phyloP scores from a whole-genome alignment of 495 filamentous ascomycete species.

The Podospora australis region DNA sequence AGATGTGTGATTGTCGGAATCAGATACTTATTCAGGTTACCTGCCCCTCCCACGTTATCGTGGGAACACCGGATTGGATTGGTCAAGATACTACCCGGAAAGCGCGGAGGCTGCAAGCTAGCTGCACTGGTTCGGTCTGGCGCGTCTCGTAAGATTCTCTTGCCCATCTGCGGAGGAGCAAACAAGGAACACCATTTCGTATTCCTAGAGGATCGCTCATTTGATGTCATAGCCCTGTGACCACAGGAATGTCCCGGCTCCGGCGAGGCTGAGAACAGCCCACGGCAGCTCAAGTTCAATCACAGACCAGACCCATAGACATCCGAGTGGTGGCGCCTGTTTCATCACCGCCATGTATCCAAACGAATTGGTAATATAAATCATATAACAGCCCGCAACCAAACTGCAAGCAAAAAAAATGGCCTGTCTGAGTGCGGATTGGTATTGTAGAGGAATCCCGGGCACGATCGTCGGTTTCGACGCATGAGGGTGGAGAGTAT shows the following conservation, averaged over 20 bases:
- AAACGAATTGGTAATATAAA: slow-evolving; percentile 69
- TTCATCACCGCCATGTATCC: slow-evolving; percentile 90
- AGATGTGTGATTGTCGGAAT: not conserved
- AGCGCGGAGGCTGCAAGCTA: not conserved
- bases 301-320: slow-evolving; percentile 89
- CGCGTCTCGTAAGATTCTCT: too few species aligned
- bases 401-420: slow-evolving; percentile 54
- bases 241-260: slow-evolving; percentile 60
- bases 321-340: slow-evolving; percentile 78
- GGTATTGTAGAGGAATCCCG: slow-evolving; percentile 37
- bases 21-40: not conserved
- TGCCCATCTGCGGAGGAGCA: too few species aligned
- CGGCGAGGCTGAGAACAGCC: slow-evolving; percentile 54
- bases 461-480: slow-evolving; percentile 37
- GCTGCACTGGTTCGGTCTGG: too few species aligned
- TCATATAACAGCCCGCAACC: slow-evolving; percentile 64
- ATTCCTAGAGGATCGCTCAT: slow-evolving; percentile 6
- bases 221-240: slow-evolving; percentile 59
- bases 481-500: slow-evolving; percentile 50
- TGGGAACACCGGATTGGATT: not conserved
- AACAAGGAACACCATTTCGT: too few species aligned
- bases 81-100: not conserved
- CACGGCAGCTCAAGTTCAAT: slow-evolving; percentile 73
- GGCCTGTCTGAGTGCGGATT: slow-evolving; percentile 46
- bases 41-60: not conserved